Evolutionary conservation across 352 stramenopile genomes (phyloP).

Genomic region (Phytophthora quininea): DNA sequence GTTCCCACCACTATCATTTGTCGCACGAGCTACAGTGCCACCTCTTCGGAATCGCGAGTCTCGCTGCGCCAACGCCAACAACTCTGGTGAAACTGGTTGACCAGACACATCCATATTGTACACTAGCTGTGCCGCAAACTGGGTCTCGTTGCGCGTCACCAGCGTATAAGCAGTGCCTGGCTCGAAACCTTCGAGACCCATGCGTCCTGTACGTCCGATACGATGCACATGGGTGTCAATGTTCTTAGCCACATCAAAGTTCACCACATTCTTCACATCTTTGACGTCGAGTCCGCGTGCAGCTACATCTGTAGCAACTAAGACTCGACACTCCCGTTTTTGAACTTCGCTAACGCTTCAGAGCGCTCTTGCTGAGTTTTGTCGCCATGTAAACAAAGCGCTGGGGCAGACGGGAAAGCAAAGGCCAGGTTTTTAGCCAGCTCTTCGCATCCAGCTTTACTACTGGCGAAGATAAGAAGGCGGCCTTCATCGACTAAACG

Average conservation of each 20-base stretch:
- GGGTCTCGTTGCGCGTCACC: conserved; percentile 69
- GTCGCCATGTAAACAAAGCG: conserved; percentile 75
- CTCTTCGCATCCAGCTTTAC: conserved; percentile 86
- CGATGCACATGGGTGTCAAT: conserved; percentile 93
- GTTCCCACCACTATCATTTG: neutral
- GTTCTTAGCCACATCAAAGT: conserved; percentile 92
- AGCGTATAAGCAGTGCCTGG: conserved; percentile 86
- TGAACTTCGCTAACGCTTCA: conserved; percentile 73
- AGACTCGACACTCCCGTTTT: conserved; percentile 62
- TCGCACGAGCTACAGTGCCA: conserved; percentile 3
- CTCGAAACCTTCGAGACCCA: conserved; percentile 81
- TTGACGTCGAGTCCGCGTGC: conserved; percentile 90
- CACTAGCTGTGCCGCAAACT: conserved; percentile 82
- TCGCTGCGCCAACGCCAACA: conserved; percentile 60
- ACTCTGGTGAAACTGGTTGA: conserved; percentile 56
- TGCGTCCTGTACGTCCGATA: conserved; percentile 88
- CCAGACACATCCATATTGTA: conserved; percentile 86
- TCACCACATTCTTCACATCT: conserved; percentile 90
- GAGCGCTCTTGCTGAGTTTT: conserved; percentile 81
- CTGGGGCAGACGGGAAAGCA: conserved; percentile 28
- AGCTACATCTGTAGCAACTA: conserved; percentile 90
- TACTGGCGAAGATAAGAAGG: conserved; percentile 87
- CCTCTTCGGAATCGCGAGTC: conserved; percentile 63
- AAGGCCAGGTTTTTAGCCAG: conserved; percentile 69
- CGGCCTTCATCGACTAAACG: conserved; percentile 70